phyloP scores from a whole-genome alignment of 805 yeast species.

The Komagataella mondaviorum region DNA sequence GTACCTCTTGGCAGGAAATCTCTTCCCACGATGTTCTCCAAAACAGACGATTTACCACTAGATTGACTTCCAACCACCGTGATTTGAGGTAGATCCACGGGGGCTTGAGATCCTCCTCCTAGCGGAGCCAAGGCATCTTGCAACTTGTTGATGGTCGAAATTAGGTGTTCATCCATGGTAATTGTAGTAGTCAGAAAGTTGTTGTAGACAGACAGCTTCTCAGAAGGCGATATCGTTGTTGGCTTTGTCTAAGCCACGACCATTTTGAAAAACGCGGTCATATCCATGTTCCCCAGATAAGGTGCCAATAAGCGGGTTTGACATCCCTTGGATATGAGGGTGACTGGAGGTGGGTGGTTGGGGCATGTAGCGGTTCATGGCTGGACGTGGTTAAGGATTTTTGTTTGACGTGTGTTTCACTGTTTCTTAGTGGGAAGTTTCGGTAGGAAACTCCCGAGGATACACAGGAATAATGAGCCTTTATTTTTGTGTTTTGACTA shows the following conservation, averaged over 20 bases:
- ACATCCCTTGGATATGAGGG: too few relatives aligned
- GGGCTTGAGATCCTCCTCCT: conserved; percentile 82
- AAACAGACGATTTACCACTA: conserved; percentile 77
- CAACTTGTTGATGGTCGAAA: conserved; percentile 75
- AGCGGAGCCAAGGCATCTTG: conserved; percentile 96
- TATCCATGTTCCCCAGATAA: background rate
- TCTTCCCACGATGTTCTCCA: conserved; percentile 84
- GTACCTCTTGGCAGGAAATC: conserved; percentile 89
- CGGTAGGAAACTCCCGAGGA: too few relatives aligned
- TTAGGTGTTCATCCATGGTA: conserved; percentile 62
- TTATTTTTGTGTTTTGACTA: too few relatives aligned
- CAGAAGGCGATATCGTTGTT: background rate
- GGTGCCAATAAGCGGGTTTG: too few relatives aligned
- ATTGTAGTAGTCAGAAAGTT: background rate
- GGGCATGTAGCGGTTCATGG: too few relatives aligned
- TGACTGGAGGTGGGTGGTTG: too few relatives aligned
- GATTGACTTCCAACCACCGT: conserved; percentile 95
- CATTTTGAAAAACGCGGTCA: background rate
- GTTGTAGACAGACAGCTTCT: background rate
- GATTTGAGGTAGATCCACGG: conserved; percentile 85
- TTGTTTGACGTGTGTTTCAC: too few relatives aligned
- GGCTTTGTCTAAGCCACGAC: background rate
- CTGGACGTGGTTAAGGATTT: too few relatives aligned
- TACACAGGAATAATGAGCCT: too few relatives aligned
- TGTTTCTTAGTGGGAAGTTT: too few relatives aligned